Percentiles rank a stretch among this genome's conserved stretches.
Evolutionary conservation across 2,329 filamentous ascomycete species (phyloP).

Genomic region (Neonectria magnoliae): DNA sequence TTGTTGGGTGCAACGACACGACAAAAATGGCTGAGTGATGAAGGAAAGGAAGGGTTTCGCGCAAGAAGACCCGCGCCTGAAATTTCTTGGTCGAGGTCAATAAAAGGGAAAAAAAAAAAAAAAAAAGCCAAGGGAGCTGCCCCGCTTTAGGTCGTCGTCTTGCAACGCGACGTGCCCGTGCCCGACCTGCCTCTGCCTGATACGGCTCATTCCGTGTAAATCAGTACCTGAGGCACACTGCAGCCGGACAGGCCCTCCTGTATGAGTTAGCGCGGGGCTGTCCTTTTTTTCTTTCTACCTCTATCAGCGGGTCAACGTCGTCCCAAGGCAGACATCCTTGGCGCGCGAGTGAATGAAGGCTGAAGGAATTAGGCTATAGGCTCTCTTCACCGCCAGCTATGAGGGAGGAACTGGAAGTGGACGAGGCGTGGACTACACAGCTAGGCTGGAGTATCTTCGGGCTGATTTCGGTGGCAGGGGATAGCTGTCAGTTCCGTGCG

Average conservation of each 20-base stretch:
- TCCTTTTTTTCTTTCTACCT: conserved; percentile 20
- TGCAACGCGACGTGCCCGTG: not conserved
- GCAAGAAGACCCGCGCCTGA: conserved; percentile 14
- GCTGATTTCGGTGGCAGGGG: not conserved
- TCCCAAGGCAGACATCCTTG: conserved; percentile 1
- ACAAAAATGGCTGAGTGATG: conserved; percentile 33
- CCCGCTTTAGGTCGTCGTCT: conserved; percentile 18
- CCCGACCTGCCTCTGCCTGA: not conserved
- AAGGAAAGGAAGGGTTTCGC: conserved; percentile 19
- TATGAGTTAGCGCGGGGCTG: conserved; percentile 29
- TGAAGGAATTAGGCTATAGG: not conserved
- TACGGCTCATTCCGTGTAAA: not conserved
- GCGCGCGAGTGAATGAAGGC: not conserved
- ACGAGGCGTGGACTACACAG: not conserved
- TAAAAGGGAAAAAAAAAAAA: conserved; percentile 25
- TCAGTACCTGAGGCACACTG: conserved; percentile 1
- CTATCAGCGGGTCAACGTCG: conserved; percentile 20
- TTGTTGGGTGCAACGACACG: conserved; percentile 31
- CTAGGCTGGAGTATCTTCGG: not conserved
- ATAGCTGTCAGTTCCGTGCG: too few relatives aligned
- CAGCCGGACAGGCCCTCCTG: conserved; percentile 13
- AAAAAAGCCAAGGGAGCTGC: conserved; percentile 19
- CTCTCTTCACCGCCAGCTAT: conserved; percentile 15
- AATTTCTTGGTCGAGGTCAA: conserved; percentile 20
- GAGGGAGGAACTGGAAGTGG: not conserved